Conservation (phyloP, 768 basidiomycete genomes). For the Podaxis mareebaensis region DNA sequence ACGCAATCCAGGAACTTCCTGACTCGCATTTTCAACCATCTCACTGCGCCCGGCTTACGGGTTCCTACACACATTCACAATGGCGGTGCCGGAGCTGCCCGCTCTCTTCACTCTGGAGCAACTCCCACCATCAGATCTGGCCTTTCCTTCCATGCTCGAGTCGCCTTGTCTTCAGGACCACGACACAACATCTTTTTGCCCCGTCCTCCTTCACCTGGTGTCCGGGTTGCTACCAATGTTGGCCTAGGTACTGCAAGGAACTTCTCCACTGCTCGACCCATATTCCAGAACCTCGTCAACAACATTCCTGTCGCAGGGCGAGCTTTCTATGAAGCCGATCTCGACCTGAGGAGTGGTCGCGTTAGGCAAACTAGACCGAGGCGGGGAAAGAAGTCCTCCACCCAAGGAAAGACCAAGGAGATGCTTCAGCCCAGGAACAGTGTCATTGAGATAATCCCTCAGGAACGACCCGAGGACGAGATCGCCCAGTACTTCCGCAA, state of each 20-base stretch:
- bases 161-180: constrained; percentile 37
- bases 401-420: constrained; percentile 14
- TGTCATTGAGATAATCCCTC: constrained; percentile 19
- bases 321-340: constrained; percentile 71
- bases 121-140: constrained; percentile 49
- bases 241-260: constrained; percentile 77
- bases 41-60: constrained; percentile 56
- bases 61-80: constrained; percentile 28
- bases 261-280: constrained; percentile 70
- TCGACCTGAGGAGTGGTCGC: constrained; percentile 50
- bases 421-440: constrained; percentile 20
- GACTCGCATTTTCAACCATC: constrained; percentile 53
- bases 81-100: constrained; percentile 30
- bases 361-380: constrained; percentile 4
- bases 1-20: constrained; percentile 56
- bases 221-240: constrained; percentile 59
- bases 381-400: constrained; percentile 10
- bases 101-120: constrained; percentile 29
- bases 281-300: constrained; percentile 79
- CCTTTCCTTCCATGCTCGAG: constrained; percentile 56
- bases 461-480: constrained; percentile 27
- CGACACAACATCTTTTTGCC: constrained; percentile 51
- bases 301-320: constrained; percentile 79
- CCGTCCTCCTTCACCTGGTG: constrained; percentile 42
- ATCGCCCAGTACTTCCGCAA: constrained; percentile 66